A percentile compares a stretch with the other conserved stretches of the same genome.
Conservation (phyloP, 768 basidiomycete species). For the Phlebiopsis gigantea region DNA sequence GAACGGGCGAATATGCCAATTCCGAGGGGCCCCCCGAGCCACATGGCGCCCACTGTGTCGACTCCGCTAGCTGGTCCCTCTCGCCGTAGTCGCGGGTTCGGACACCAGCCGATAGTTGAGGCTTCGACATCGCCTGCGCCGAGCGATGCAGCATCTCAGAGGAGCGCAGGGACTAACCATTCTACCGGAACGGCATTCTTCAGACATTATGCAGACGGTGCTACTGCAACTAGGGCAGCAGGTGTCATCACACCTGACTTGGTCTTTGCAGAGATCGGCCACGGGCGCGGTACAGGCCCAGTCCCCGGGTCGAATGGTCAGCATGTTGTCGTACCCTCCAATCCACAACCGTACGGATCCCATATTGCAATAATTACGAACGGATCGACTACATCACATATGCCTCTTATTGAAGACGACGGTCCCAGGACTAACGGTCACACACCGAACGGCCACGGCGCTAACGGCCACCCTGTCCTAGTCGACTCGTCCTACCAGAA, state of each 20-base stretch:
- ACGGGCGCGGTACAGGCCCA: slow-evolving; percentile 50
- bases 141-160: slow-evolving; percentile 55
- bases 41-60: slow-evolving; percentile 19
- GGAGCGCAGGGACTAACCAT: slow-evolving; percentile 45
- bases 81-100: slow-evolving; percentile 52
- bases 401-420: slow-evolving; percentile 4
- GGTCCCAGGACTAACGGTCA: not conserved
- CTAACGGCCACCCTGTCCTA: slow-evolving; percentile 13
- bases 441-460: slow-evolving; percentile 9
- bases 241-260: slow-evolving; percentile 69
- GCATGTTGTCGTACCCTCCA: slow-evolving; percentile 2
- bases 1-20: slow-evolving; percentile 16
- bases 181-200: slow-evolving; percentile 60
- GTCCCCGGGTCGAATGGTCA: not conserved
- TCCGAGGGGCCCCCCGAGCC: slow-evolving; percentile 12
- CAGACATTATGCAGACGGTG: slow-evolving; percentile 46
- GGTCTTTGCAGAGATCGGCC: slow-evolving; percentile 72
- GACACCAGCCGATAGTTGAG: slow-evolving; percentile 57
- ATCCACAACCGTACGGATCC: not conserved
- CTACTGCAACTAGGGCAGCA: slow-evolving; percentile 31
- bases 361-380: not conserved
- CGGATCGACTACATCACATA: slow-evolving; percentile 13
- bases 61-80: slow-evolving; percentile 29
- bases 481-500: slow-evolving; percentile 22
- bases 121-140: slow-evolving; percentile 45